Conservation (phyloP, 2,329 filamentous ascomycete species). For the Aspergillus awamori region DNA sequence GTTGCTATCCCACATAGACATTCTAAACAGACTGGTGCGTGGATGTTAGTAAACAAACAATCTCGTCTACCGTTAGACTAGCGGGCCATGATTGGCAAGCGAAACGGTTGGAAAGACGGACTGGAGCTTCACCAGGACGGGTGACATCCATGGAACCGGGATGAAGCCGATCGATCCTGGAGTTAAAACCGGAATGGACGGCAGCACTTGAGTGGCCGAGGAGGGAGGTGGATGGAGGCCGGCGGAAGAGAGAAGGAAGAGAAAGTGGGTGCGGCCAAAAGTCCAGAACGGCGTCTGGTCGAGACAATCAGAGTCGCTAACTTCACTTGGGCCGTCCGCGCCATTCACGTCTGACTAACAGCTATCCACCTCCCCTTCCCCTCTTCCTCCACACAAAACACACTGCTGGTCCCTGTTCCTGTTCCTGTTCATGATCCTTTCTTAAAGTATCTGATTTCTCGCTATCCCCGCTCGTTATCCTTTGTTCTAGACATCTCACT, state of each 20-base stretch:
- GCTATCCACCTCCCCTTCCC: not conserved
- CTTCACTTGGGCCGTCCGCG: not conserved
- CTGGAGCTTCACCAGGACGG: constrained; percentile 3
- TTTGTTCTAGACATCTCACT: constrained; percentile 8
- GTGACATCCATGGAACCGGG: constrained; percentile 14
- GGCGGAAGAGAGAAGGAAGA: too few relatives aligned
- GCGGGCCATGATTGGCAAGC: not conserved
- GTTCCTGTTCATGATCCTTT: not conserved
- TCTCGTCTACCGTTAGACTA: not conserved
- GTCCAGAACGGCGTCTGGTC: not conserved
- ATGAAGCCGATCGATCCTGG: constrained; percentile 14
- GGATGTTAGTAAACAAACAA: not conserved
- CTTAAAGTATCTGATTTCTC: constrained; percentile 5
- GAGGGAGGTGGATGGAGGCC: not conserved
- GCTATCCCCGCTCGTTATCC: not conserved
- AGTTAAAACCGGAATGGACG: constrained; percentile 2
- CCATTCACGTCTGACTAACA: not conserved
- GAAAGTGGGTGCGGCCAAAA: constrained; percentile 1
- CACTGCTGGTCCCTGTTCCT: too few relatives aligned
- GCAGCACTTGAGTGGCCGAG: constrained; percentile 4
- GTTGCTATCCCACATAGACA: not conserved
- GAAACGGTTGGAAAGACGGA: not conserved
- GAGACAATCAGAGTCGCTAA: not conserved
- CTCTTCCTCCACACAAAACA: not conserved
- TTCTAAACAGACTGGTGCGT: not conserved